Base-by-base conservation (phyloP, 441 rosid species). In the Populus hybrid region DNA sequence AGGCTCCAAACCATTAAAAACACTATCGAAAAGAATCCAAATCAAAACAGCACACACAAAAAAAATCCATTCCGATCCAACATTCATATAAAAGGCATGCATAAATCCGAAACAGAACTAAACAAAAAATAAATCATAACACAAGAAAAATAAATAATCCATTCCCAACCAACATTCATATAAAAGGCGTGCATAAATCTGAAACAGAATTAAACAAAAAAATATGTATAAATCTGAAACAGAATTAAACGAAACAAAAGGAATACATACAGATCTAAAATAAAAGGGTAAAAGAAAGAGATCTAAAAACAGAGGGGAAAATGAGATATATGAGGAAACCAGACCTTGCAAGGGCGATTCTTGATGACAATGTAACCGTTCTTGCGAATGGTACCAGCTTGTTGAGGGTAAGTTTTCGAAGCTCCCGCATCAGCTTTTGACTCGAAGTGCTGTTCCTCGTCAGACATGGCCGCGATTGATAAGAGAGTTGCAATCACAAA, bases 391-490 rank as follows among this genome's bases (percentile, higher is more conserved):
- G 96, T 86, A 23, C 98, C 98, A 18, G 96, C 99, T 69, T 92
- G 95, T 85, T 89, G 94, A 9, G 98, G 98, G 10, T 73, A 95
- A 34, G 99, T 94, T 79, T 93, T 92, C 78, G 98, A 94, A 71
- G 97, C 97, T 65, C 97, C 97, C 40, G 97, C 92, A 73, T 93
- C 98, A 75, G 91, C 95, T 89, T 90, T 90, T 1, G 98, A 91
- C 89, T 94, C 98, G 73, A 94, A 94, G 76, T 93, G 97, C 77
- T 95, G 99, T 90, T 95, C 98, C 70, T 93, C 97, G 91, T 95
- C 98, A 40, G 97, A 95, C 99, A 93, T 94, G 80, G 81, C 78
- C 14, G 74, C 71, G 76, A 76, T 66, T 12, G 18, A 10, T 18
- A 36, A 21, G 46, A 57, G 46, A 59, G 9, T 8, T 24, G 72